These are phyloP conservation scores for Lichtheimia ornata DNA, from an alignment of 371 early-diverging fungal genomes.

Conservation along the genomic window DNA sequence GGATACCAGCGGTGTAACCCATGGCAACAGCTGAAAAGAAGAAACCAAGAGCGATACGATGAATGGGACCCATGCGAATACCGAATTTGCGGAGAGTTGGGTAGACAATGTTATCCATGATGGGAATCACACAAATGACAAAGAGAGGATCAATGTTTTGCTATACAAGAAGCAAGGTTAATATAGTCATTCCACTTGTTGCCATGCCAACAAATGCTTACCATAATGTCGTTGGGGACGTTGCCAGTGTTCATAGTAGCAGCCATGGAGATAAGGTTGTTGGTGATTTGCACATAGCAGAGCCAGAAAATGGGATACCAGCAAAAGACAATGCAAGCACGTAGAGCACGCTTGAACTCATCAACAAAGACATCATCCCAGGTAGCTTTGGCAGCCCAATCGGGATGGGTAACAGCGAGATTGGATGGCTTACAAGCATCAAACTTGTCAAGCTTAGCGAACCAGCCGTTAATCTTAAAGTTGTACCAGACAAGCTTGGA, in stretches of 20 bases:
- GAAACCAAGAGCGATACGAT: slow-evolving; percentile 76
- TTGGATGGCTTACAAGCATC: slow-evolving; percentile 42
- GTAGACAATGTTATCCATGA: slow-evolving; percentile 70
- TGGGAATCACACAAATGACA: slow-evolving; percentile 70
- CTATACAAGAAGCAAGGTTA: slow-evolving; percentile 59
- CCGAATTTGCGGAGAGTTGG: slow-evolving; percentile 66
- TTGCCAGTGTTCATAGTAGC: slow-evolving; percentile 50
- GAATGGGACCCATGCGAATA: slow-evolving; percentile 65
- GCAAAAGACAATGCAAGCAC: slow-evolving; percentile 72
- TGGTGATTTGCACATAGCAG: slow-evolving; percentile 73
- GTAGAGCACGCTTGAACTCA: slow-evolving; percentile 64
- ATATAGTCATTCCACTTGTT: slow-evolving; percentile 23
- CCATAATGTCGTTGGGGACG: slow-evolving; percentile 50
- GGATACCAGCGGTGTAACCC: slow-evolving; percentile 73
- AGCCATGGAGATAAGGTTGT: slow-evolving; percentile 75
- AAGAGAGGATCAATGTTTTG: slow-evolving; percentile 66
- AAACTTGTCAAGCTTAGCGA: slow-evolving; percentile 29
- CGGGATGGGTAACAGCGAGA: slow-evolving; percentile 30
- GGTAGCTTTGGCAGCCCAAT: slow-evolving; percentile 29
- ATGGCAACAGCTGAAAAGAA: slow-evolving; percentile 64
- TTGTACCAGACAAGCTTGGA: slow-evolving; percentile 14
- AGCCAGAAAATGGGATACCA: slow-evolving; percentile 82
- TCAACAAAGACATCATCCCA: slow-evolving; percentile 80
- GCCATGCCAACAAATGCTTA: slow-evolving; percentile 12
- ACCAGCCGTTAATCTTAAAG: slow-evolving; percentile 28